These are phyloP conservation scores for Termitomyces sp. DNA, from an alignment of 768 basidiomycete genomes.

Conservation along the genomic window DNA sequence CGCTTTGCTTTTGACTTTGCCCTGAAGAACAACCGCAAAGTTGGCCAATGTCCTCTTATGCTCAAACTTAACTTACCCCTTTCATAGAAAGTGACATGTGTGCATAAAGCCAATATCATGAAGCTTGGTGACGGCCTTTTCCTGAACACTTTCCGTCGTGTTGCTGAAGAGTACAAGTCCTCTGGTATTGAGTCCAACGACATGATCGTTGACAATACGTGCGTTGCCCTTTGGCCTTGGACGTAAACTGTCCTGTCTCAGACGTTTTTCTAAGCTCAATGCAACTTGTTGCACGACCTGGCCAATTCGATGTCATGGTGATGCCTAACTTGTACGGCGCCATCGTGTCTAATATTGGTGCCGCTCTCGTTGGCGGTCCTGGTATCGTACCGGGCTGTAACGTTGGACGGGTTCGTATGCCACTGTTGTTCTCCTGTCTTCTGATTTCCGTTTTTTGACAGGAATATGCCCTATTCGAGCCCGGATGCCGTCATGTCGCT, in stretches of 20 bases:
- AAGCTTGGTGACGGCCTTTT: conserved; percentile 99
- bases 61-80: not conserved
- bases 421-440: not conserved
- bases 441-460: conserved; percentile 21
- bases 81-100: conserved; percentile 93
- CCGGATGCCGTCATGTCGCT: conserved; percentile 94
- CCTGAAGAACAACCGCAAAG: conserved; percentile 97
- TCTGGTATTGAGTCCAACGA: conserved; percentile 90
- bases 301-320: conserved; percentile 99
- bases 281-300: conserved; percentile 95
- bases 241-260: conserved; percentile 1
- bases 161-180: conserved; percentile 95
- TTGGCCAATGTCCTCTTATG: conserved; percentile 21
- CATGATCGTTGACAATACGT: conserved; percentile 99
- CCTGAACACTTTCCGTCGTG: conserved; percentile 94
- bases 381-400: conserved; percentile 98
- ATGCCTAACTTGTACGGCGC: conserved; percentile 98
- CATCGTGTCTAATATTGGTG: conserved; percentile 97
- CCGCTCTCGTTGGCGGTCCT: conserved; percentile 96
- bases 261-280: conserved; percentile 61
- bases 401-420: conserved; percentile 73
- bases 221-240: conserved; percentile 18
- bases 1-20: conserved; percentile 99
- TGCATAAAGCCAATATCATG: conserved; percentile 99
- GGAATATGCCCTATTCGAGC: conserved; percentile 98